These are phyloP conservation scores for Chaetomiaceae sp. DNA, from an alignment of 2,329 filamentous ascomycete species.

Conservation along the genomic window DNA sequence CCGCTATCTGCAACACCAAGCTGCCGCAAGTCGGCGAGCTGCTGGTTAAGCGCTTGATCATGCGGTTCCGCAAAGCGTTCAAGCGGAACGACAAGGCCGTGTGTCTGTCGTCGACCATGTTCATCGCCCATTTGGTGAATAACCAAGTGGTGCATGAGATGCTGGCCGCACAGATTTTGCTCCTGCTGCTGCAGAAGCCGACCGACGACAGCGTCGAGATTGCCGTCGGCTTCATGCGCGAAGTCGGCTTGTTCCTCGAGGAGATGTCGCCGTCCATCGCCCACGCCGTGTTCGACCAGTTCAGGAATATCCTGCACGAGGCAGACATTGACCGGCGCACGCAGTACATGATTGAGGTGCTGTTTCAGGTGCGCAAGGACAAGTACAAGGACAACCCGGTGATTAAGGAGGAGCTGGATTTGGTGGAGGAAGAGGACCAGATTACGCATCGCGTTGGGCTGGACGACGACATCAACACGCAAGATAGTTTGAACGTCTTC, in stretches of 20 bases:
- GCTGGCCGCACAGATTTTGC: slow-evolving; percentile 82
- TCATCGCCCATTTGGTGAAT: slow-evolving; percentile 92
- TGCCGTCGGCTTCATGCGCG: slow-evolving; percentile 84
- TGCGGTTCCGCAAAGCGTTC: slow-evolving; percentile 94
- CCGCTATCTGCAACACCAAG: slow-evolving; percentile 95
- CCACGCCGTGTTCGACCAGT: slow-evolving; percentile 89
- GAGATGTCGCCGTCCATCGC: slow-evolving; percentile 90
- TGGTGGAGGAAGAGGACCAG: slow-evolving; percentile 97
- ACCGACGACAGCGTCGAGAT: slow-evolving; percentile 98
- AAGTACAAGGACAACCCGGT: slow-evolving; percentile 93
- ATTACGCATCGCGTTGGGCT: slow-evolving; percentile 83
- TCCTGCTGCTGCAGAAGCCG: slow-evolving; percentile 88
- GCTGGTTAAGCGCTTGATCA: slow-evolving; percentile 73
- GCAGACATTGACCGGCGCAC: slow-evolving; percentile 95
- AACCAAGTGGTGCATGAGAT: slow-evolving; percentile 94
- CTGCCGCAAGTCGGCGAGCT: slow-evolving; percentile 91
- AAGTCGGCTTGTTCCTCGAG: slow-evolving; percentile 89
- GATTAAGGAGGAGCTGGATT: slow-evolving; percentile 83
- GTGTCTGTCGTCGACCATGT: slow-evolving; percentile 85
- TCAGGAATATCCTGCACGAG: slow-evolving; percentile 91
- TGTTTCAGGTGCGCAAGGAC: slow-evolving; percentile 95
- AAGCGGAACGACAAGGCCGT: slow-evolving; percentile 96
- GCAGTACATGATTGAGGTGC: slow-evolving; percentile 98
- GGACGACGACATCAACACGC: slow-evolving; percentile 75
- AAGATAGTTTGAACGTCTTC: slow-evolving; percentile 91